These are phyloP conservation scores for Fraxinus americana DNA, from an alignment of 257 asterid species.

Conservation along the genomic window DNA sequence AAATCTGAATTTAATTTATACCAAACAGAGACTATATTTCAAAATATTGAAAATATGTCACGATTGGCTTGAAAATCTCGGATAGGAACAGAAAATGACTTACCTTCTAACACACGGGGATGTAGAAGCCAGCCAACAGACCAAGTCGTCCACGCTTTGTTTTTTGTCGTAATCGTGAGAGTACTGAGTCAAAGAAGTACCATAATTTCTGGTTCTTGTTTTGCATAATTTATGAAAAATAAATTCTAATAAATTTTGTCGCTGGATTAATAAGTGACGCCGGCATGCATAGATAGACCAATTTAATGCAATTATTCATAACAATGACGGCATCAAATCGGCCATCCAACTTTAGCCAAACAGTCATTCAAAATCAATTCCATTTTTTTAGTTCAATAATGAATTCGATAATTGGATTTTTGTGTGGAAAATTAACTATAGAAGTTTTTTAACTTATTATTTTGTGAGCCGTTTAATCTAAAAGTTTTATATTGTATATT, in stretches of 20 bases:
- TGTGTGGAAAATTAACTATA: neutral
- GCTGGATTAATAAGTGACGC: neutral
- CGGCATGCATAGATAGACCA: neutral
- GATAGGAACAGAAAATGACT: neutral
- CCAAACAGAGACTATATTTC: no score
- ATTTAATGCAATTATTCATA: neutral
- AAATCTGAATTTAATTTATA: no score
- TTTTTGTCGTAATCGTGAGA: neutral
- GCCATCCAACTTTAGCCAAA: neutral
- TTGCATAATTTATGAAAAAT: neutral
- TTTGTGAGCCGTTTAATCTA: neutral
- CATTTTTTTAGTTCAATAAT: no score
- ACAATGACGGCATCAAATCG: conserved; percentile 1
- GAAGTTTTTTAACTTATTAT: neutral
- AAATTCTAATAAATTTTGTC: neutral
- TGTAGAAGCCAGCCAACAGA: neutral
- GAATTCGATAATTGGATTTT: no score
- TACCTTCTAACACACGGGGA: neutral
- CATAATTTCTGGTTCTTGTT: neutral
- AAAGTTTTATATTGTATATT: no score
- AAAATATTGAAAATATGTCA: no score
- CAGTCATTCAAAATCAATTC: neutral
- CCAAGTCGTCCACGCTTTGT: neutral
- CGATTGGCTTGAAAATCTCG: neutral
- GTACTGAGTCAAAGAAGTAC: neutral